Evolutionary conservation across 2,329 filamentous ascomycete species (phyloP).

Genomic region (Fusarium luffae): DNA sequence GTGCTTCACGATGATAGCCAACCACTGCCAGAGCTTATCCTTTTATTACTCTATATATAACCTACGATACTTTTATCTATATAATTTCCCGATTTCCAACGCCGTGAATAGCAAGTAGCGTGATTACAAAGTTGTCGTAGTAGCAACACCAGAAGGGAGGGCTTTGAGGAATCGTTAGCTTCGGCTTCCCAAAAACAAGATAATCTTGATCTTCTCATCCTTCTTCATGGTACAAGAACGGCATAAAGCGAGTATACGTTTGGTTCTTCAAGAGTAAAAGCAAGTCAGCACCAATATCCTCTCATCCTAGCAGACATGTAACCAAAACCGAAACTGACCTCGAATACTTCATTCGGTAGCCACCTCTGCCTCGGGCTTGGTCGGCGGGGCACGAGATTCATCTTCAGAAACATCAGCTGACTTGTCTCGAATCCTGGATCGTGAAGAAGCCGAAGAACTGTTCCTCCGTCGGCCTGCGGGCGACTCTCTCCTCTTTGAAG

Average conservation of each 20-base stretch:
- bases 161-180: constrained; percentile 32
- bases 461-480: constrained; percentile 56
- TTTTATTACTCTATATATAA: constrained; percentile 7
- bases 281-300: constrained; percentile 13
- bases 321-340: constrained; percentile 41
- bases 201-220: constrained; percentile 28
- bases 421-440: constrained; percentile 61
- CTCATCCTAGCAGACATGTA: neutral
- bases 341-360: constrained; percentile 25
- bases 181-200: constrained; percentile 20
- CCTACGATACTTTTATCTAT: constrained; percentile 7
- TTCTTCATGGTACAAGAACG: constrained; percentile 2
- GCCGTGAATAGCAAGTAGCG: constrained; percentile 6
- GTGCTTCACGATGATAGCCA: neutral
- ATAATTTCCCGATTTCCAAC: constrained; percentile 4
- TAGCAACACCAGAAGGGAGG: constrained; percentile 2
- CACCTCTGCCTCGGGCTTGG: constrained; percentile 32
- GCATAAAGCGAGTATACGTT: constrained; percentile 8
- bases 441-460: constrained; percentile 64
- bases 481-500: constrained; percentile 30
- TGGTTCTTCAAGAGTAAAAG: constrained; percentile 1
- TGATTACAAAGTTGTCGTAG: constrained; percentile 3
- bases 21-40: neutral
- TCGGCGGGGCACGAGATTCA: constrained; percentile 39
- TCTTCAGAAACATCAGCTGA: constrained; percentile 66